phyloP scores from a whole-genome alignment of 2,329 filamentous ascomycete genomes.

The Scytalidium sp. region DNA sequence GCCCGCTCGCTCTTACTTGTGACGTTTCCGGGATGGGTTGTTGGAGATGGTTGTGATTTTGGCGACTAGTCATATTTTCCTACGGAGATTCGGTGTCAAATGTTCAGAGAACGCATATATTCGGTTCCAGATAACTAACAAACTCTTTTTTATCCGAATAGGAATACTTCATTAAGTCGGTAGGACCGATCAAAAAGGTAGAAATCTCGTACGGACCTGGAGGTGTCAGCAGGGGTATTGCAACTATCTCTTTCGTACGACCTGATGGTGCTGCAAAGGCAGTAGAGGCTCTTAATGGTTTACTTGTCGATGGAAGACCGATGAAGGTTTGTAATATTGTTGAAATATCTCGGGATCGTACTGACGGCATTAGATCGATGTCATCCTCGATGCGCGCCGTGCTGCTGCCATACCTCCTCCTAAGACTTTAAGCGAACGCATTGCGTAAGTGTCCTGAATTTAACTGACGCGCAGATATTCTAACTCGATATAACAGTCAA shows the following conservation, averaged over 20 bases:
- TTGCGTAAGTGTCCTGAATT: slow-evolving; percentile 57
- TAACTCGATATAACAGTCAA: slow-evolving; percentile 39
- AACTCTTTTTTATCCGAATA: slow-evolving; percentile 60
- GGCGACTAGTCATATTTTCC: slow-evolving; percentile 20
- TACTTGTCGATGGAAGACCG: slow-evolving; percentile 83
- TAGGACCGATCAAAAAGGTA: slow-evolving; percentile 88
- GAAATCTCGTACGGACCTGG: slow-evolving; percentile 91
- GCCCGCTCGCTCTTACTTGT: slow-evolving; percentile 59
- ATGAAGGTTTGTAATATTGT: slow-evolving; percentile 69
- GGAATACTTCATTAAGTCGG: slow-evolving; percentile 91
- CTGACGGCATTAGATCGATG: slow-evolving; percentile 66
- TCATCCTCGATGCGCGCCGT: slow-evolving; percentile 76
- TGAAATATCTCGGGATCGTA: background rate
- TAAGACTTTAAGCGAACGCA: slow-evolving; percentile 80
- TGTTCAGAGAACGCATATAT: slow-evolving; percentile 22
- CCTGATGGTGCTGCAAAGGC: slow-evolving; percentile 81
- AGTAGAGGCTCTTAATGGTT: slow-evolving; percentile 78
- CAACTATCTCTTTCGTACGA: slow-evolving; percentile 82
- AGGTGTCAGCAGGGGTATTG: slow-evolving; percentile 87
- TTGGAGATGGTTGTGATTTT: slow-evolving; percentile 22
- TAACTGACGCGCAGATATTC: slow-evolving; percentile 3
- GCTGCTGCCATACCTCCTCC: slow-evolving; percentile 65
- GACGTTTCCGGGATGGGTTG: slow-evolving; percentile 18
- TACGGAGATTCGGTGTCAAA: slow-evolving; percentile 25
- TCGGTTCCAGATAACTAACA: slow-evolving; percentile 61